phyloP scores from a whole-genome alignment of 371 early-diverging fungal species.

The Batkoa obscura region DNA sequence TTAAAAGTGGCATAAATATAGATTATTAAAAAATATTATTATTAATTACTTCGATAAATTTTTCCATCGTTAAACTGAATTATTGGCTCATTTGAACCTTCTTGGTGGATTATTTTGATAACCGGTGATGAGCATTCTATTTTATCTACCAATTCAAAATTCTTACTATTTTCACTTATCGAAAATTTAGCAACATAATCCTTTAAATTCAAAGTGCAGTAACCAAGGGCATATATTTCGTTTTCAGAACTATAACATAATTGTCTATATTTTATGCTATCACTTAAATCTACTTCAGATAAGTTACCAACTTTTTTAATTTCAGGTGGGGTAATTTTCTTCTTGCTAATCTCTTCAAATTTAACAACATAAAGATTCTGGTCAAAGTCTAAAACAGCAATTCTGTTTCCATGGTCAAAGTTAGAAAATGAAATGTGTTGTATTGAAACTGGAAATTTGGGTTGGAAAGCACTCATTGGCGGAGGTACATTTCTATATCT shows the following conservation, averaged over 20 bases:
- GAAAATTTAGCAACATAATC: no score
- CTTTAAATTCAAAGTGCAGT: no score
- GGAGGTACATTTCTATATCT: constrained; percentile 77
- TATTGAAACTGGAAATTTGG: constrained; percentile 21
- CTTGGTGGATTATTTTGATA: no score
- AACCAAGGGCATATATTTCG: neutral
- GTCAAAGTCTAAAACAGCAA: constrained; percentile 30
- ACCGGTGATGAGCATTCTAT: no score
- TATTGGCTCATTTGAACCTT: no score
- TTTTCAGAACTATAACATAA: neutral
- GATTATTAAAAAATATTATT: no score
- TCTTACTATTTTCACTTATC: no score
- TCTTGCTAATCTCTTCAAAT: neutral
- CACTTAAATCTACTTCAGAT: neutral
- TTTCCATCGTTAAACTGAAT: no score
- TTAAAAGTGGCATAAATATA: no score
- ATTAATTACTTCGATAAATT: no score
- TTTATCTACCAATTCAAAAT: no score
- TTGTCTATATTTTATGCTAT: neutral
- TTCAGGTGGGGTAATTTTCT: neutral
- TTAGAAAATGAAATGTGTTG: constrained; percentile 43
- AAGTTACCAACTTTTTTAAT: neutral
- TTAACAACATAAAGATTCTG: neutral
- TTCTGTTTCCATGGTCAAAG: constrained; percentile 31
- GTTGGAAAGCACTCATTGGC: constrained; percentile 54